Evolutionary conservation across 2,329 filamentous ascomycete species (phyloP).

Genomic region (Microsporum ferrugineum): DNA sequence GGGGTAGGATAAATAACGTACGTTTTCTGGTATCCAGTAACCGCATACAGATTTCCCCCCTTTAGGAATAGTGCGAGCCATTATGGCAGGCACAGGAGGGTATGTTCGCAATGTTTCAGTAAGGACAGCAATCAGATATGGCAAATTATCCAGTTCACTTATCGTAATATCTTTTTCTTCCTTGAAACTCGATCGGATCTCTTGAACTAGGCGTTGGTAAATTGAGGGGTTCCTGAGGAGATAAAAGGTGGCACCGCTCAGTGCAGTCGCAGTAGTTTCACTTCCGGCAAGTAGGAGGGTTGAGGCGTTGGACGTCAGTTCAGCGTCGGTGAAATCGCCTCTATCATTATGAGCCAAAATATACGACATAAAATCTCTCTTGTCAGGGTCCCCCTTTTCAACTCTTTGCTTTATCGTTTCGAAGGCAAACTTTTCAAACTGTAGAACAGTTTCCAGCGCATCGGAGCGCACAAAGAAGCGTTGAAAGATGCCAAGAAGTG

Average conservation of each 20-base stretch:
- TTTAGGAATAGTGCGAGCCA: conserved; percentile 14
- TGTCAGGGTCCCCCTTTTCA: conserved; percentile 15
- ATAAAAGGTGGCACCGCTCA: conserved; percentile 29
- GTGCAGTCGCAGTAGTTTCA: conserved; percentile 35
- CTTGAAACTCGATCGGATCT: conserved; percentile 9
- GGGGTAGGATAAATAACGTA: background rate
- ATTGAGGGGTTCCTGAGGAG: conserved; percentile 22
- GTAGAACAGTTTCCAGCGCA: background rate
- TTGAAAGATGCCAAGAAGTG: conserved; percentile 10
- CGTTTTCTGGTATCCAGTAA: conserved; percentile 13
- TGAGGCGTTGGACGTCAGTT: conserved; percentile 31
- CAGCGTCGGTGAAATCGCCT: conserved; percentile 18
- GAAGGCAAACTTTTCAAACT: conserved; percentile 11
- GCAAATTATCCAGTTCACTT: conserved; percentile 6
- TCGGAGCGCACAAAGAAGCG: background rate
- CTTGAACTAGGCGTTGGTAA: conserved; percentile 6
- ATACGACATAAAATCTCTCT: conserved; percentile 32
- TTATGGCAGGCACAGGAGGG: conserved; percentile 16
- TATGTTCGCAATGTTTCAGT: conserved; percentile 17
- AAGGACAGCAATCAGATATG: conserved; percentile 17
- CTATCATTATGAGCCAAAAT: conserved; percentile 26
- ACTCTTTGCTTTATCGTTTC: conserved; percentile 20
- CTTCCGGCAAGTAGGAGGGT: conserved; percentile 35
- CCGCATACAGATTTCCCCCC: conserved; percentile 15
- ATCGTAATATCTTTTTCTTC: conserved; percentile 10